Percentiles rank a stretch among this genome's conserved stretches.
Conservation (phyloP, 306 rosid genomes). For the Fragaria ananassa region DNA sequence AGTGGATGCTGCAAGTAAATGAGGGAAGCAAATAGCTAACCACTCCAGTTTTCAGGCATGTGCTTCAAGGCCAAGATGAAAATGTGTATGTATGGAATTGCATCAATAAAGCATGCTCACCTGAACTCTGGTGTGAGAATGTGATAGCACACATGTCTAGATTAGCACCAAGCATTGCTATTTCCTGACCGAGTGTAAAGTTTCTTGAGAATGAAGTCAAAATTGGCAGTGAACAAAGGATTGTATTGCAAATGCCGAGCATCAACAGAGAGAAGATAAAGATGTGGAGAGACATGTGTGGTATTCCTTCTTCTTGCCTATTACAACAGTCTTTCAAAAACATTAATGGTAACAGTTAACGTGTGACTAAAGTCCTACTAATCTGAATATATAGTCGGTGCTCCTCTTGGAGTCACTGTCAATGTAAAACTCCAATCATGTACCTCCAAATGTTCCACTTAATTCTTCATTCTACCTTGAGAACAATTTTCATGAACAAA, state of each 20-base stretch:
- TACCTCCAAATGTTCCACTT: slow-evolving; percentile 23
- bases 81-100: not conserved
- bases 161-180: slow-evolving; percentile 1
- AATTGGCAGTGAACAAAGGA: slow-evolving; percentile 18
- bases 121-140: not conserved
- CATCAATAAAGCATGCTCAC: not conserved
- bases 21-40: not conserved
- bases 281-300: not conserved
- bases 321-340: not conserved
- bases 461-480: slow-evolving; percentile 72
- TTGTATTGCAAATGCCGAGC: not conserved
- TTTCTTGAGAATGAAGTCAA: slow-evolving; percentile 13
- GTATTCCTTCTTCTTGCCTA: slow-evolving; percentile 10
- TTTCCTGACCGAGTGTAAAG: not conserved
- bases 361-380: slow-evolving; percentile 27
- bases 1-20: not conserved
- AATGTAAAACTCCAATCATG: slow-evolving; percentile 23
- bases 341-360: not conserved
- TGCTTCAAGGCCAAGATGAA: not conserved
- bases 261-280: not conserved
- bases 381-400: slow-evolving; percentile 7
- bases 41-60: not conserved
- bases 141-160: not conserved
- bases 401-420: slow-evolving; percentile 7
- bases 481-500: slow-evolving; percentile 83